phyloP scores from a whole-genome alignment of 352 stramenopile genomes.

The Globisporangium apiculatum region DNA sequence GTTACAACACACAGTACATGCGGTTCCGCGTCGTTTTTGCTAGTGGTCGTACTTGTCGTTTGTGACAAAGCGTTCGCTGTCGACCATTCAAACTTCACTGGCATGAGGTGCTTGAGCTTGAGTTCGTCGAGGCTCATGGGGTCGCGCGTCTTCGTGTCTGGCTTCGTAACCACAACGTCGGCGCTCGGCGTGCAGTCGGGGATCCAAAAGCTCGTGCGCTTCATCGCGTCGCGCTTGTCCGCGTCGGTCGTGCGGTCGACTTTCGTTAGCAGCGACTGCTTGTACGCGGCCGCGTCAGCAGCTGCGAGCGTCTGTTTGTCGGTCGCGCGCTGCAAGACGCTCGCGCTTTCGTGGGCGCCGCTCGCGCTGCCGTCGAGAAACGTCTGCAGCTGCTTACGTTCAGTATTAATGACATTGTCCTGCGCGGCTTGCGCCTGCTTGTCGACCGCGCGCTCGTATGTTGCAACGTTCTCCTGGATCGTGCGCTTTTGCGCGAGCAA shows the following conservation, averaged over 20 bases:
- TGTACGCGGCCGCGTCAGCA: constrained; percentile 2
- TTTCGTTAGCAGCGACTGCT: constrained; percentile 59
- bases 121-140: constrained; percentile 79
- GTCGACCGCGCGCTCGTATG: constrained; percentile 62
- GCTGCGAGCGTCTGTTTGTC: constrained; percentile 1
- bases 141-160: constrained; percentile 69
- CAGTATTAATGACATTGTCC: constrained; percentile 35
- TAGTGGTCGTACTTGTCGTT: constrained; percentile 8
- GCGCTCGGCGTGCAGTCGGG: constrained; percentile 69
- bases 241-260: constrained; percentile 68
- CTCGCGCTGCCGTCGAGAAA: constrained; percentile 36
- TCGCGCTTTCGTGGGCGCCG: constrained; percentile 7
- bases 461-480: constrained; percentile 59
- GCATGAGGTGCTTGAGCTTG: constrained; percentile 87
- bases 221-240: constrained; percentile 70
- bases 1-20: constrained; percentile 69
- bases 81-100: constrained; percentile 77
- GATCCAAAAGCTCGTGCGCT: constrained; percentile 83
- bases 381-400: constrained; percentile 43
- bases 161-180: constrained; percentile 38
- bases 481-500: constrained; percentile 75
- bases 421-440: constrained; percentile 37
- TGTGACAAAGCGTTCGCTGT: background rate
- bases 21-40: constrained; percentile 13
- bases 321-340: constrained; percentile 2